Base-by-base conservation (phyloP, 2,329 filamentous ascomycete species). In the Botrytis porri region DNA sequence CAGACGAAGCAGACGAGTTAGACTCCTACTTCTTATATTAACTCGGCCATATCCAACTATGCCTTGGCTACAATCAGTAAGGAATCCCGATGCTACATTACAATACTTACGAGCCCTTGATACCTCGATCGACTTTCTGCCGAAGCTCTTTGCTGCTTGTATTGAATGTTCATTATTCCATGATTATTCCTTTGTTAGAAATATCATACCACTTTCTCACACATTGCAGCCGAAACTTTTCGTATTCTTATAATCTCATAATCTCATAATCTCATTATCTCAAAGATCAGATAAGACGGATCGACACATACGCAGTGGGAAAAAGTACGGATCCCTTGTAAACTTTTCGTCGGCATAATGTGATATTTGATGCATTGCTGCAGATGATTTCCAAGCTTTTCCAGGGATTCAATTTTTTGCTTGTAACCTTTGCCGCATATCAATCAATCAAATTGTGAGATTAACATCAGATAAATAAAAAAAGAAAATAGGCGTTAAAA, bases 261-360 rank as follows among this genome's bases (percentile, higher is more conserved):
- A 41, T 22, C 5, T 6, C 57, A 60, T 8, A 8, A n/a, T 43
- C 18, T 20, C 9, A 16, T 12, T 43, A 63, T 63, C 61, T 64
- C 39, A 45, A 32, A 45, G 61, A 64, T 64, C 61, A 64, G 61
- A 64, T 64, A 64, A 64, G 61, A 32, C 16, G 61, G n/a, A 64
- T 63, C 61, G 29, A 25, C 37, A 25, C 25, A 3, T 12, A 43
- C 29, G 4, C 22, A 20, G 39, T 64, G 61, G 61, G 22, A 39
- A 37, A 39, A 39, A 62, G 35, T 9, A 39, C 22, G 22, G 35
- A 62, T 62, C 22, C 60, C 60, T n/a, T 62, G 35, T 62, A 62
- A 57, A 57, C 6, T 41, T 62, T 62, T 45, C 45, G n/a, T 63
- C 37, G 39, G 18, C n/a, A 64, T 64, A 64, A 45, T 64, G 61